Evolutionary conservation across 768 basidiomycete species (phyloP).

Genomic region (Kwoniella pini): DNA sequence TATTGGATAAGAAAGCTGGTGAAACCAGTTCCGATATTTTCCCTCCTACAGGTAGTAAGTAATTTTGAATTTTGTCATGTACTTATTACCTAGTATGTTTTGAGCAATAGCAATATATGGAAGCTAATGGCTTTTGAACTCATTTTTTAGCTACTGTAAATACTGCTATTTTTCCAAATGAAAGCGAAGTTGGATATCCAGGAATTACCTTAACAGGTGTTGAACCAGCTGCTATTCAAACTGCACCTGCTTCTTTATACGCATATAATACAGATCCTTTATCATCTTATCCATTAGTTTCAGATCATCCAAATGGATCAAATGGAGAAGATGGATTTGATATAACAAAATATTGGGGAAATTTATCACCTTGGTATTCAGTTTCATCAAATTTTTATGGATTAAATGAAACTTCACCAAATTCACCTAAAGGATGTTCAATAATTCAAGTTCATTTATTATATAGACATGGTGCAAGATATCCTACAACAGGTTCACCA

Average conservation of each 20-base stretch:
- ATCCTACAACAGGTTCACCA: slow-evolving; percentile 48
- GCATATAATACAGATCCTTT: slow-evolving; percentile 25
- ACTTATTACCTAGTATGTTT: too few relatives aligned
- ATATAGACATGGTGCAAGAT: slow-evolving; percentile 49
- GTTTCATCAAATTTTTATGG: slow-evolving; percentile 50
- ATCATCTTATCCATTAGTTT: slow-evolving; percentile 41
- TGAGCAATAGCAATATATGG: too few relatives aligned
- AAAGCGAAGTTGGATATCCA: slow-evolving; percentile 43
- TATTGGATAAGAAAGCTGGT: slow-evolving; percentile 34
- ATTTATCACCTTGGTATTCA: slow-evolving; percentile 49
- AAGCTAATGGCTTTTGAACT: too few relatives aligned
- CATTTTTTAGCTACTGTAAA: slow-evolving; percentile 27
- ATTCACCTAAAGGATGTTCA: slow-evolving; percentile 43
- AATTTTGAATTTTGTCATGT: too few relatives aligned
- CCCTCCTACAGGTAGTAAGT: slow-evolving; percentile 45
- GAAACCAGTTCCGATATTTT: slow-evolving; percentile 39
- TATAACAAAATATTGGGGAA: slow-evolving; percentile 52
- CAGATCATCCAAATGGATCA: slow-evolving; percentile 17
- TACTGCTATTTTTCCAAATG: slow-evolving; percentile 42
- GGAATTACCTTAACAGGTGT: slow-evolving; percentile 43
- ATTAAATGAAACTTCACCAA: slow-evolving; percentile 44
- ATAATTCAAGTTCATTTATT: slow-evolving; percentile 47
- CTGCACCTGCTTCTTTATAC: slow-evolving; percentile 31
- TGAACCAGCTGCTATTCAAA: slow-evolving; percentile 48
- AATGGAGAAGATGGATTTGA: slow-evolving; percentile 14